Conservation (phyloP, 805 yeast genomes). For the Clavispora santaluciae region DNA sequence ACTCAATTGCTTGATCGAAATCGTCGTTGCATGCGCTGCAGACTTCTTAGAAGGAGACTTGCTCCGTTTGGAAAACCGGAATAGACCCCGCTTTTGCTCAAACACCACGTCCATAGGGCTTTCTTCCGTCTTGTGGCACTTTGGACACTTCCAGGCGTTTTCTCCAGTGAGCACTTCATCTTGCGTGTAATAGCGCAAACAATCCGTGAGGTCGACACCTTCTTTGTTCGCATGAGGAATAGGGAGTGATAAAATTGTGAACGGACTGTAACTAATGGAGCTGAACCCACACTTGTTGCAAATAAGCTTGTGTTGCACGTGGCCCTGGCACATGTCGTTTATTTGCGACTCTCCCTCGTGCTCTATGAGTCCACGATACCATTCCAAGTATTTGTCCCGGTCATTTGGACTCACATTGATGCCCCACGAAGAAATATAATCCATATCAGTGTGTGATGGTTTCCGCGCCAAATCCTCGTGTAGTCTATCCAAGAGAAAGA, state of each 20-base stretch:
- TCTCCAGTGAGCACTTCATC: conserved; percentile 68
- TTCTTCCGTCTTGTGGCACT: conserved; percentile 41
- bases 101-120: conserved; percentile 27
- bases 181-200: conserved; percentile 55
- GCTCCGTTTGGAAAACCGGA: conserved; percentile 29
- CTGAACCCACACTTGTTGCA: conserved; percentile 64
- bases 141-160: conserved; percentile 83
- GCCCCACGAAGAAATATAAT: conserved; percentile 28
- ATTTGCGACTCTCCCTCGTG: conserved; percentile 65
- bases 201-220: conserved; percentile 50
- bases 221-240: conserved; percentile 36
- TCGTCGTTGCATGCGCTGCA: neutral
- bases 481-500: conserved; percentile 59
- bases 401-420: conserved; percentile 28
- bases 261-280: conserved; percentile 56
- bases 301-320: conserved; percentile 56
- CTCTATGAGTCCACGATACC: conserved; percentile 51
- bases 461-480: conserved; percentile 57
- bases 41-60: conserved; percentile 29
- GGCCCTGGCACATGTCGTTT: conserved; percentile 66
- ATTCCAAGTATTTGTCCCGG: conserved; percentile 50
- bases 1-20: conserved; percentile 20
- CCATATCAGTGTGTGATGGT: conserved; percentile 13
- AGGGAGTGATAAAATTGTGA: conserved; percentile 59
- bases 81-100: conserved; percentile 31